Base-by-base conservation (phyloP, 2,329 filamentous ascomycete species). In the Cercospora janseana region DNA sequence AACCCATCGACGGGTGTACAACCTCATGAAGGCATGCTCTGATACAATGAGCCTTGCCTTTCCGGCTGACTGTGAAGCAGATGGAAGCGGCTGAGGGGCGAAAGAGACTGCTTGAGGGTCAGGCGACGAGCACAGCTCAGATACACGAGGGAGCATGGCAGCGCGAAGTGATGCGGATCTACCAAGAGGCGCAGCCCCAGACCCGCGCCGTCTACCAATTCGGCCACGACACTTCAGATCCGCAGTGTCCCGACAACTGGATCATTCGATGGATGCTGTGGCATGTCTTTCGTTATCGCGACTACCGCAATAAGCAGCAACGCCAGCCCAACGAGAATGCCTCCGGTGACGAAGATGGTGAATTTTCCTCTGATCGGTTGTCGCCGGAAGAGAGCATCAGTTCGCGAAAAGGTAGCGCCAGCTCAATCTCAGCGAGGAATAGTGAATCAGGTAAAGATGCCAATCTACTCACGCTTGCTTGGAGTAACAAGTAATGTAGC, bases 261-360 rank as follows among this genome's bases (percentile, higher is more conserved):
- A 71, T 75, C 38, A 73, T 73, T n/a, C 65, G 69, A 20, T 75
- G 74, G 74, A 70, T 71, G 45, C 64, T 76, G 4, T 76, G 72
- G 73, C 74, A 75, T 55, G 71, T 72, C 46, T 75, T 75, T 51
- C 70, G 74, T 12, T 74, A 71, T 55, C 61, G 68, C 15, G 69
- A 72, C 51, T 66, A 72, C 54, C 66, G 72, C 21, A 70, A 72
- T 48, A 60, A 57, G 28, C 58, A 50, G 41, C 59, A 61, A 4
- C 52, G 52, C 5, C 38, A 43, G 20, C 38, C 44, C 29, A 48
- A 46, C 26, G 42, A 46, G 13, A 6, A n/a, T 27, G 37, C 16
- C 29, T 37, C 47, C 2, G 23, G 38, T 5, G 38, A 42, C 20
- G 38, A 49, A 6, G 32, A 50, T n/a, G 47, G 38, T 15, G 24